Evolutionary conservation across 1,139 yeast species (phyloP), one percentile per base, ranked within the genome.

Genomic region (Blastobotrys arbuscula): DNA sequence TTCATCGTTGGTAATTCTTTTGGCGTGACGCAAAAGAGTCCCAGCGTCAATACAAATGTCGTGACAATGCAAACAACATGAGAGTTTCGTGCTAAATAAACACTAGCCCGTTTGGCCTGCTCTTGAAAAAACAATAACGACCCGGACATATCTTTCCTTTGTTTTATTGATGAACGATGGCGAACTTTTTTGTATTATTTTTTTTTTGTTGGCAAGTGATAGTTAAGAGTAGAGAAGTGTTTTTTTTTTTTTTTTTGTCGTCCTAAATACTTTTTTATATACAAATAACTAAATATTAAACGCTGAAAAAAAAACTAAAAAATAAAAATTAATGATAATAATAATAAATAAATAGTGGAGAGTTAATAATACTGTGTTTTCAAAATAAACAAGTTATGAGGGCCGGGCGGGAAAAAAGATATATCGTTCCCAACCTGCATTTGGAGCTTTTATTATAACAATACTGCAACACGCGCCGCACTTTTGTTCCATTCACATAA

Each of bases 21-120:
- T 36, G 39, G 8, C 16, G 38, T 10, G 38, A 13, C 38, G 38
- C 24, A 8, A 21, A 16, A 16, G 2, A 39, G 3, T 18, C 26
- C 30, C 12, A 28, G 24, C 24, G 43, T 40, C 16, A 30, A 40
- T n/a, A 40, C 3, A 19, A 26, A 40, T 5, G 43, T 40, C 20
- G 21, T 35, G 16, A 26, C 23, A 19, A 28, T 19, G 26, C 35
- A 28, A 15, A 20, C 28, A 16, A 40, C 35, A 16, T 40, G 43
- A 15, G 28, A 31, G 30, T 42, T 21, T n/a, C 38, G 37, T 38
- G 21, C 21, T 13, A 33, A 18, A n/a, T 36, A 30, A 15, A 12
- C 35, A 26, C 18, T 15, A 9, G 15, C 23, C 42, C 42, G 30
- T 6, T 23, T n/a, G 19, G 40, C 26, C 26, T 20, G 9, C 3